Conservation (phyloP, 345 rosid genomes). For the Eucalyptus cloeziana region DNA sequence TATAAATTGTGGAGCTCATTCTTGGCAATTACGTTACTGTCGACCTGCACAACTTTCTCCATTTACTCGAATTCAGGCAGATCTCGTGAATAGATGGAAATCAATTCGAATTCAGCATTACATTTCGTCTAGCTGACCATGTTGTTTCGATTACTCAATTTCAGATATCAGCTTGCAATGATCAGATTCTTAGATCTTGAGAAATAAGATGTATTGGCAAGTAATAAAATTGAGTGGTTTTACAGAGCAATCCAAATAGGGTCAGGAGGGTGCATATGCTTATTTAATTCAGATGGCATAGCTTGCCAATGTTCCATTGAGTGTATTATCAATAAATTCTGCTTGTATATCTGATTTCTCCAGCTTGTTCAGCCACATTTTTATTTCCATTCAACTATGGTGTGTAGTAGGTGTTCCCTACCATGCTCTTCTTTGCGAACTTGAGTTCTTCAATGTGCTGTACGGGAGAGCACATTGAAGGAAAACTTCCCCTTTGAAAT, state of each 20-base stretch:
- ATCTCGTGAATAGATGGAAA: neutral
- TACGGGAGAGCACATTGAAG: neutral
- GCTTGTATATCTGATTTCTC: neutral
- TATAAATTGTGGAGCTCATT: neutral
- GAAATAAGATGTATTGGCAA: neutral
- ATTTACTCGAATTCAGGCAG: neutral
- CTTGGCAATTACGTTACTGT: neutral
- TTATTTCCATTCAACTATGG: neutral
- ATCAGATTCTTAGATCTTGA: neutral
- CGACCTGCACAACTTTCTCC: neutral
- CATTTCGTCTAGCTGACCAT: neutral
- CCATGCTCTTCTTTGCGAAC: neutral
- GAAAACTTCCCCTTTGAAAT: neutral
- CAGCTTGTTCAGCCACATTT: neutral
- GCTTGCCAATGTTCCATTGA: neutral
- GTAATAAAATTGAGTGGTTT: neutral
- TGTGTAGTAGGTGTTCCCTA: neutral
- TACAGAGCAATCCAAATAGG: neutral
- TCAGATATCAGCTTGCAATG: neutral
- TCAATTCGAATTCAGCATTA: neutral
- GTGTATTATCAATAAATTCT: neutral
- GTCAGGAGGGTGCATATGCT: neutral
- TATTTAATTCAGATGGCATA: neutral
- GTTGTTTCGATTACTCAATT: rapidly evolving
- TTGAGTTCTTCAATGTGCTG: neutral